These are phyloP conservation scores for Lentinula boryana DNA, from an alignment of 768 basidiomycete species.

Conservation along the genomic window DNA sequence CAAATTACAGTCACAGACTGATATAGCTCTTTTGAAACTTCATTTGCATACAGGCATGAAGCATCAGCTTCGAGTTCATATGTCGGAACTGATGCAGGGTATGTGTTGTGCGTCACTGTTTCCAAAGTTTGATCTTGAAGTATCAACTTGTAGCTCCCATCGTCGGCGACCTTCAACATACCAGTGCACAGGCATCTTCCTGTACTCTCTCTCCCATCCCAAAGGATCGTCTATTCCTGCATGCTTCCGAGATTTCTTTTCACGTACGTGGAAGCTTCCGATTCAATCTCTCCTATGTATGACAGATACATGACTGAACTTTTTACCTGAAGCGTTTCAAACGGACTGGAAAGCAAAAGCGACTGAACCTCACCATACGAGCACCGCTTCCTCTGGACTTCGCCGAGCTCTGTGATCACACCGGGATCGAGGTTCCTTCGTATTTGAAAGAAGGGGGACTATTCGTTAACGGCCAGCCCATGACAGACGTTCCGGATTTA, in stretches of 20 bases:
- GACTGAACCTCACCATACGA: constrained; percentile 44
- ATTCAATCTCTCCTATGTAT: background rate
- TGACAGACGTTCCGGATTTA: constrained; percentile 14
- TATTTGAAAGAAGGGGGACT: constrained; percentile 38
- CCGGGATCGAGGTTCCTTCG: constrained; percentile 33
- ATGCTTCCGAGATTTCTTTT: constrained; percentile 52
- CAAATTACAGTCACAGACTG: constrained; percentile 17
- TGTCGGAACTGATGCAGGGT: constrained; percentile 47
- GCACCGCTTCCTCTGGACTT: constrained; percentile 59
- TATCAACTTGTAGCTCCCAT: constrained; percentile 46
- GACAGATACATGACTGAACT: too few relatives aligned
- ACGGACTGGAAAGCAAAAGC: constrained; percentile 35
- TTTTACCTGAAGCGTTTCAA: constrained; percentile 38
- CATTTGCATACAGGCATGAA: constrained; percentile 58
- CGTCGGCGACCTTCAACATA: constrained; percentile 48
- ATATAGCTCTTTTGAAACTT: constrained; percentile 52
- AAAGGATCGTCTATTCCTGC: constrained; percentile 50
- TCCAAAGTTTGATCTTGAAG: background rate
- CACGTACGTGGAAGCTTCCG: constrained; percentile 26
- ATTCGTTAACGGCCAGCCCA: constrained; percentile 35
- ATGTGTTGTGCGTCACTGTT: constrained; percentile 4
- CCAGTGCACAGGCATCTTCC: background rate
- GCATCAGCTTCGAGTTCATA: constrained; percentile 67
- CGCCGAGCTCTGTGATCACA: constrained; percentile 38
- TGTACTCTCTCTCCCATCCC: constrained; percentile 16